Percentiles rank a stretch among this genome's conserved stretches.
Conservation (phyloP, 768 basidiomycete genomes). For the Rhodotorula babjevae region DNA sequence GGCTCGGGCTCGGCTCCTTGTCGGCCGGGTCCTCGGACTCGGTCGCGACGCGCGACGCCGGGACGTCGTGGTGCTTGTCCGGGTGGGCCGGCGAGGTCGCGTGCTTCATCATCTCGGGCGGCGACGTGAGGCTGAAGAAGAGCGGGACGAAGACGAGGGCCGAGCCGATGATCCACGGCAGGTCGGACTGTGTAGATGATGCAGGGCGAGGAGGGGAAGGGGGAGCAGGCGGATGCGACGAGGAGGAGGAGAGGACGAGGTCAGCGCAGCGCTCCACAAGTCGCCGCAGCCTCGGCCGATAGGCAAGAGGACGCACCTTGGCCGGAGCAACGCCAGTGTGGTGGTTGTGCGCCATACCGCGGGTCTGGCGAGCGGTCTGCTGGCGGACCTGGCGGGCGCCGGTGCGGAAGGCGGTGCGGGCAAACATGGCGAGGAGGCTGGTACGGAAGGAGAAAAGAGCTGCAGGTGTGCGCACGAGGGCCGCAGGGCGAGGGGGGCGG, state of each 20-base stretch:
- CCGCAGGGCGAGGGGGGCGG: too few relatives aligned
- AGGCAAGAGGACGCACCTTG: background rate
- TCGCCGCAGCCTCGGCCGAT: too few relatives aligned
- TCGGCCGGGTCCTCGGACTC: background rate
- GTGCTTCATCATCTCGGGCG: conserved; percentile 6
- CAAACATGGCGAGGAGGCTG: conserved; percentile 1
- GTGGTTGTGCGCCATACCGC: background rate
- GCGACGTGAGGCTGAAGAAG: conserved; percentile 16
- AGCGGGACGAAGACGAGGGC: conserved; percentile 13
- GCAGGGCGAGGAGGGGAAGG: background rate
- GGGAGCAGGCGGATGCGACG: too few relatives aligned
- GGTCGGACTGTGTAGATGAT: background rate
- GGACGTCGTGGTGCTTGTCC: background rate
- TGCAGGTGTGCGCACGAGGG: too few relatives aligned
- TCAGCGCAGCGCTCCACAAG: too few relatives aligned
- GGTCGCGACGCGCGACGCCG: background rate
- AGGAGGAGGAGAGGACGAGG: too few relatives aligned
- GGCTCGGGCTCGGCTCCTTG: conserved; percentile 2
- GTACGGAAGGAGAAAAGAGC: too few relatives aligned
- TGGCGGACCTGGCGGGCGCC: background rate
- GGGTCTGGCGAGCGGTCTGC: background rate
- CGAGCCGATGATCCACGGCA: conserved; percentile 12
- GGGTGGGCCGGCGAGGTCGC: background rate
- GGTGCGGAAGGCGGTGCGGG: conserved; percentile 10
- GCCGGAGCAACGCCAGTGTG: background rate